Evolutionary conservation across 345 rosid species (phyloP).

Genomic region (Atalantia buxifolia): DNA sequence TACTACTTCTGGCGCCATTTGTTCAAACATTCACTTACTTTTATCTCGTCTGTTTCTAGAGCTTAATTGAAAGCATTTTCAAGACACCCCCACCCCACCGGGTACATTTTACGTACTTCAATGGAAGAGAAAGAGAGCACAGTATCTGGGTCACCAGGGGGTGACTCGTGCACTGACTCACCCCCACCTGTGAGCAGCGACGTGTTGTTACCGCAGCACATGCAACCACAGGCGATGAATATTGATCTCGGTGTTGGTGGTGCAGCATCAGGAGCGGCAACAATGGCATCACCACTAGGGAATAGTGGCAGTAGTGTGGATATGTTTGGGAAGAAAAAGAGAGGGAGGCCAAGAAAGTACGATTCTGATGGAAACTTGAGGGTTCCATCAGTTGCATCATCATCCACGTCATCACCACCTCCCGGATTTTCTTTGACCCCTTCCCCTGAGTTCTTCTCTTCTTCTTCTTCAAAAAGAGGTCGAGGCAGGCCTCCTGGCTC

Average conservation of each 20-base stretch:
- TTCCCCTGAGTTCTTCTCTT: conserved; percentile 19
- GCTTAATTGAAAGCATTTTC: neutral
- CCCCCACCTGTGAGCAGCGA: conserved; percentile 32
- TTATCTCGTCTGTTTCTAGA: neutral
- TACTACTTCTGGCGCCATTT: conserved; percentile 42
- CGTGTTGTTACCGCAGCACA: conserved; percentile 2
- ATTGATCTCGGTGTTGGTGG: neutral
- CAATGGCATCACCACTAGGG: neutral
- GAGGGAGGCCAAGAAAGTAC: conserved; percentile 55
- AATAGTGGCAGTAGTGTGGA: conserved; percentile 14
- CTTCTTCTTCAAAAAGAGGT: conserved; percentile 35
- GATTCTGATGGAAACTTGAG: conserved; percentile 43
- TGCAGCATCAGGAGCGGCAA: neutral
- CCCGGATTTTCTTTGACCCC: conserved; percentile 37
- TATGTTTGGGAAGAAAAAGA: conserved; percentile 36
- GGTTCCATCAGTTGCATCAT: conserved; percentile 1
- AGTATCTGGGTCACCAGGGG: conserved; percentile 29
- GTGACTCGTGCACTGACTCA: conserved; percentile 42
- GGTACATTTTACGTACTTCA: neutral
- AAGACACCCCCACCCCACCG: neutral
- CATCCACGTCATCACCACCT: conserved; percentile 18
- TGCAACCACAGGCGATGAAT: conserved; percentile 9
- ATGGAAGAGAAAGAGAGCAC: conserved; percentile 50
- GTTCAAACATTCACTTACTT: conserved; percentile 23
- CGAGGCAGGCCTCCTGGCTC: conserved; percentile 57